These are phyloP conservation scores for Apiospora aurea DNA, from an alignment of 2,329 filamentous ascomycete genomes.

Conservation along the genomic window DNA sequence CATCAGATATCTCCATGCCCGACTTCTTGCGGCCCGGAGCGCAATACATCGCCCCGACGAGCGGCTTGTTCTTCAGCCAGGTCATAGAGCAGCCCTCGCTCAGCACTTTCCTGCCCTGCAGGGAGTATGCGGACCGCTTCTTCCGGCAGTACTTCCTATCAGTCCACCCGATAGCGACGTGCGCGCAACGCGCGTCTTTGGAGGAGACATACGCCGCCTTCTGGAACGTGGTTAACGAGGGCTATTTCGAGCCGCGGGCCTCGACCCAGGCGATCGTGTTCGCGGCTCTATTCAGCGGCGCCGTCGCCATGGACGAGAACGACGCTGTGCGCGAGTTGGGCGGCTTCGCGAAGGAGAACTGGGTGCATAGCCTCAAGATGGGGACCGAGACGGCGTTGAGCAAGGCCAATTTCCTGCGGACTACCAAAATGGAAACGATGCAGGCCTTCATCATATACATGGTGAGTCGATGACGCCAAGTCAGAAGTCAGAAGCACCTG, in stretches of 20 bases:
- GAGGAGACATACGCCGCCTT: constrained; percentile 70
- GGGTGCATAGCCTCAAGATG: constrained; percentile 69
- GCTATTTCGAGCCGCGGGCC: constrained; percentile 63
- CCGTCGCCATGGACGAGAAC: constrained; percentile 69
- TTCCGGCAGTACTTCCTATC: constrained; percentile 71
- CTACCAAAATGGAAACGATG: constrained; percentile 74
- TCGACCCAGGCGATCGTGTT: constrained; percentile 75
- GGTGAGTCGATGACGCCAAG: constrained; percentile 49
- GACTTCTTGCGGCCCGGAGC: constrained; percentile 69
- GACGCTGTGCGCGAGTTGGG: constrained; percentile 60
- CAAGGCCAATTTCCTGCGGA: constrained; percentile 74
- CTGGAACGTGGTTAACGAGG: constrained; percentile 66
- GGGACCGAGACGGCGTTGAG: constrained; percentile 72
- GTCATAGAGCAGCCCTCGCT: constrained; percentile 56
- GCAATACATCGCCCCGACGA: constrained; percentile 72
- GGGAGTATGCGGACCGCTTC: constrained; percentile 64
- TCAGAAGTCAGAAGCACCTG: neutral
- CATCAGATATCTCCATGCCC: constrained; percentile 43
- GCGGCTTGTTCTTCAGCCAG: constrained; percentile 71
- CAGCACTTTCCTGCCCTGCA: constrained; percentile 67
- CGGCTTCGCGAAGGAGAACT: constrained; percentile 57
- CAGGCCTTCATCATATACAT: constrained; percentile 81
- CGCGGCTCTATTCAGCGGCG: constrained; percentile 72
- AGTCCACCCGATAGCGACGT: constrained; percentile 73
- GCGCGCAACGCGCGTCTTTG: constrained; percentile 72